phyloP scores from a whole-genome alignment of 441 rosid genomes.

The Mallotus japonicus region DNA sequence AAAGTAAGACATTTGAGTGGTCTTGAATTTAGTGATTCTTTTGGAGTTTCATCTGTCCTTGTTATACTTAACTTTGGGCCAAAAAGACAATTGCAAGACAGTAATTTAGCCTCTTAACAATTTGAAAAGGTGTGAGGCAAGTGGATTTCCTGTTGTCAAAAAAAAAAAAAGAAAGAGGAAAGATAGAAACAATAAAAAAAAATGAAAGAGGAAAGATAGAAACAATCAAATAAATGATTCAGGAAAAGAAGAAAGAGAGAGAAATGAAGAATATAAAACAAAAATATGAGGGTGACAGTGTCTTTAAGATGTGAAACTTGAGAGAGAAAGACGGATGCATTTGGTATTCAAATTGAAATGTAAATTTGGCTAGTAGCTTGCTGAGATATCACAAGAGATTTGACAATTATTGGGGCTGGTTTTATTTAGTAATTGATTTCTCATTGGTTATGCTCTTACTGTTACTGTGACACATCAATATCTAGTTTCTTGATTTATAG shows the following conservation, averaged over 20 bases:
- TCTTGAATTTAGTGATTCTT: neutral
- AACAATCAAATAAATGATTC: neutral
- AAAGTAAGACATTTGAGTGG: neutral
- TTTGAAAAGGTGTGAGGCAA: no score
- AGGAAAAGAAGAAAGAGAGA: neutral
- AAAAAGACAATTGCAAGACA: neutral
- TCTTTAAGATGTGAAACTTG: neutral
- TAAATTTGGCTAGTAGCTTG: conserved; percentile 4
- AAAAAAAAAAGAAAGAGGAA: neutral
- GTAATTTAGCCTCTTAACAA: no score
- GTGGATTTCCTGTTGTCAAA: no score
- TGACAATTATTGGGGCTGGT: neutral
- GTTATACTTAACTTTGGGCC: neutral
- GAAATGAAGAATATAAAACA: neutral
- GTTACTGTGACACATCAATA: conserved; percentile 1
- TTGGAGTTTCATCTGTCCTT: no score
- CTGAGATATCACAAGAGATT: conserved; percentile 1
- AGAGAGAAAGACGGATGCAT: neutral
- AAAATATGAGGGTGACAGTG: neutral
- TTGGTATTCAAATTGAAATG: neutral
- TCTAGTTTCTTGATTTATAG: neutral
- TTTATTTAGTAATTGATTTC: conserved; percentile 7
- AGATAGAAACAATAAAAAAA: neutral
- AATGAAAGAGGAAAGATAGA: neutral
- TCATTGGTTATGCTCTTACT: neutral